Base-by-base conservation (phyloP, 768 basidiomycete genomes). In the Leccinum pellstonianum region DNA sequence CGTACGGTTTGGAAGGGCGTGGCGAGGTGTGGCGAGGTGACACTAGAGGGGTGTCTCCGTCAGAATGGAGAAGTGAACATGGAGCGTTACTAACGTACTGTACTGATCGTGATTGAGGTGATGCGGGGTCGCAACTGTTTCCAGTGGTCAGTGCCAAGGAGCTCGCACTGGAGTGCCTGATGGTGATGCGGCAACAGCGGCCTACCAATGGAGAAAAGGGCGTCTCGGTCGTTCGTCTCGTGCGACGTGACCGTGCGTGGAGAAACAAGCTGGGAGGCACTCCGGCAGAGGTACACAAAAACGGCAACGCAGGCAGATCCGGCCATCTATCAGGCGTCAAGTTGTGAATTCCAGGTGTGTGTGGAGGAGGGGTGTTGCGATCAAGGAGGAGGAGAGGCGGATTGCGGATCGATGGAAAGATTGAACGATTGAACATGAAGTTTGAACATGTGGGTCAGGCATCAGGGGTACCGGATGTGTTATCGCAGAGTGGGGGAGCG, bases 361-460 rank as follows among this genome's bases (percentile, higher is more conserved):
- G 15, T 10, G n/a, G 33, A 33, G 38, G 23, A 9, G 17, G 31
- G 52, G 53, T 25, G 50, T 50, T 57, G 60, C 59, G 58, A 65
- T 69, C 55, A 56, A n/a, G 47, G 46, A 23, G 47, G 58, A 54
- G 35, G 55, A 61, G 54, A 49, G 57, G 48, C 52, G 46, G 33
- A 14, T 49, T 19, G 53, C 57, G 64, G 61, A 55, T 66, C 62
- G 65, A 66, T 69, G 50, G 23, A 25, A 27, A 8, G 57, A 58
- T 29, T 19, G 54, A 33, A 35, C 38, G 55, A 60, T 9, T n/a
- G 3, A 46, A 47, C 21, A 14, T 23, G 19, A 29, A 29, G 29
- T 29, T 29, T 29, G 8, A 3, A 25, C 38, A 50, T 59, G 55
- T 19, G 31, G n/a, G 4, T 12, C 11, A 29, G 14, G 52, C 33